Evolutionary conservation across 306 rosid species (phyloP).

Genomic region (Abrus pulchellus): DNA sequence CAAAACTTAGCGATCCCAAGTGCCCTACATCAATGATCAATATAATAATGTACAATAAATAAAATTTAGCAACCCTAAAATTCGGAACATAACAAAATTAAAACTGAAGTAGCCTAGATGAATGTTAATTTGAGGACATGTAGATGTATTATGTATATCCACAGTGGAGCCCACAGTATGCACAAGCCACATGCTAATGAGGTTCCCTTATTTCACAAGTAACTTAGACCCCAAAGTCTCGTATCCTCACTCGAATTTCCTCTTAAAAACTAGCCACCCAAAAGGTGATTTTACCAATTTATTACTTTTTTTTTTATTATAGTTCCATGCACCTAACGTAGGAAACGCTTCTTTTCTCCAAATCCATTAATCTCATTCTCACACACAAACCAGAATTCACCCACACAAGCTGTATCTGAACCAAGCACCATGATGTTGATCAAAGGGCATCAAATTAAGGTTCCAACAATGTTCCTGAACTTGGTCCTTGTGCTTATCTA

Average conservation of each 20-base stretch:
- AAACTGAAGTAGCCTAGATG: background rate
- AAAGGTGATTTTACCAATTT: conserved; percentile 17
- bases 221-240: conserved; percentile 29
- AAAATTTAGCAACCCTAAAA: too few relatives aligned
- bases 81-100: too few relatives aligned
- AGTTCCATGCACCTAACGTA: conserved; percentile 66
- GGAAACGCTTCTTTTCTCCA: conserved; percentile 39
- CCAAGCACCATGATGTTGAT: conserved; percentile 27
- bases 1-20: conserved; percentile 23
- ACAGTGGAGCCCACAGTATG: conserved; percentile 44
- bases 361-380: conserved; percentile 22
- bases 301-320: background rate
- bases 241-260: background rate
- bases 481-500: conserved; percentile 44
- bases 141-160: background rate
- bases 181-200: conserved; percentile 45
- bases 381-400: conserved; percentile 12
- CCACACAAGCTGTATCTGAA: background rate
- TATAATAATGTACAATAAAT: too few relatives aligned
- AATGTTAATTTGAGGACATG: background rate
- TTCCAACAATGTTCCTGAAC: conserved; percentile 18
- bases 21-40: background rate
- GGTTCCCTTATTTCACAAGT: conserved; percentile 50
- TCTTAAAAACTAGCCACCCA: conserved; percentile 31
- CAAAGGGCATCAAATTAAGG: conserved; percentile 44